Evolutionary conservation across 192 early-diverging fungal genomes (phyloP).

Genomic region (Coemansia sp.): DNA sequence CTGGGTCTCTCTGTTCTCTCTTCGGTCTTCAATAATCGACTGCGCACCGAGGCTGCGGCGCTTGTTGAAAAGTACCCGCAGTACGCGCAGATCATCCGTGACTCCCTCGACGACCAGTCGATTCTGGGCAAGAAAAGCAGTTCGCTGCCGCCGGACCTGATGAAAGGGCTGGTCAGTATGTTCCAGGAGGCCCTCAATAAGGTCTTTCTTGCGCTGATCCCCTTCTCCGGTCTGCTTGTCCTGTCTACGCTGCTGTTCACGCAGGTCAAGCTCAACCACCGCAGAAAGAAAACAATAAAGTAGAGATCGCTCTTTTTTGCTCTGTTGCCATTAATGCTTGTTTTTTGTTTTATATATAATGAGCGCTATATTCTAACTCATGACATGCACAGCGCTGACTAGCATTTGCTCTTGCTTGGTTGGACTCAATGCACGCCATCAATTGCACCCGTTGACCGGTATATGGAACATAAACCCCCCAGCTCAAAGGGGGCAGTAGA

Average conservation of each 20-base stretch:
- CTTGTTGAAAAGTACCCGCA: conserved; percentile 37
- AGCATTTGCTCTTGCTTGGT: neutral
- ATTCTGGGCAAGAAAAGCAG: conserved; percentile 23
- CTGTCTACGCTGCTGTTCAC: conserved; percentile 44
- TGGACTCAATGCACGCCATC: conserved; percentile 5
- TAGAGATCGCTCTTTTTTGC: neutral
- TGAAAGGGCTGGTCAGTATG: conserved; percentile 45
- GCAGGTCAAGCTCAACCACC: conserved; percentile 29
- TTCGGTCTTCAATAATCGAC: conserved; percentile 64
- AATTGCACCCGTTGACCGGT: neutral
- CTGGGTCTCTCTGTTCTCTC: conserved; percentile 62
- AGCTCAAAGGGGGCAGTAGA: too few relatives aligned
- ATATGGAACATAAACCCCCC: too few relatives aligned
- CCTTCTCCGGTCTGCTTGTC: conserved; percentile 55
- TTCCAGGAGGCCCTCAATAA: conserved; percentile 59
- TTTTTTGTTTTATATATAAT: too few relatives aligned
- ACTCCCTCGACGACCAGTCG: conserved; percentile 54
- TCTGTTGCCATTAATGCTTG: neutral
- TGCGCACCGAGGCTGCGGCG: conserved; percentile 23
- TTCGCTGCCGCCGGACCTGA: conserved; percentile 43
- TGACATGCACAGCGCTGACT: neutral
- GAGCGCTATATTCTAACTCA: too few relatives aligned
- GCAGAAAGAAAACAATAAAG: conserved; percentile 45
- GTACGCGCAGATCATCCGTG: conserved; percentile 49
- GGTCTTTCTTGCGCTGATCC: conserved; percentile 58